phyloP scores from a whole-genome alignment of 257 asterid genomes.

The Ocimum tenuiflorum region DNA sequence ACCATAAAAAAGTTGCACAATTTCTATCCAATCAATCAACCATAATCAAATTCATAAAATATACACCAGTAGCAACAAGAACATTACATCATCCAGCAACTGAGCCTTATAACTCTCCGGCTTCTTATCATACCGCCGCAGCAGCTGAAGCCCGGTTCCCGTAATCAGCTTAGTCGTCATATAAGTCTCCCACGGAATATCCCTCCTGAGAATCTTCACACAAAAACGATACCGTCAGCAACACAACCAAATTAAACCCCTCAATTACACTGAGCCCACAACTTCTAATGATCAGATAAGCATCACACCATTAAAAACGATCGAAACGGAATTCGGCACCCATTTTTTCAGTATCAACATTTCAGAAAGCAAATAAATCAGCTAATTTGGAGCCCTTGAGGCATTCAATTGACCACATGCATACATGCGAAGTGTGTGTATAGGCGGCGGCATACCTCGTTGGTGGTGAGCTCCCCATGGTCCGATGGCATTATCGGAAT shows the following conservation, averaged over 20 bases:
- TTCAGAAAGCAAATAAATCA: neutral
- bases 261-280: neutral
- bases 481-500: constrained; percentile 28
- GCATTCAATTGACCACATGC: neutral
- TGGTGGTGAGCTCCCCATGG: constrained; percentile 52
- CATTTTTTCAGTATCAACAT: constrained; percentile 2
- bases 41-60: constrained; percentile 4
- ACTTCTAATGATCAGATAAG: neutral
- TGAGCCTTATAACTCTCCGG: constrained; percentile 66
- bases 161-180: constrained; percentile 79
- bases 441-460: constrained; percentile 32
- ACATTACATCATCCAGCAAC: constrained; percentile 75
- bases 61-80: constrained; percentile 4
- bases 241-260: neutral
- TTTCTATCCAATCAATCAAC: neutral
- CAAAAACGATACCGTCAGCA: constrained; percentile 7
- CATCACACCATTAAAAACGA: neutral
- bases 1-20: neutral
- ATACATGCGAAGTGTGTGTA: neutral
- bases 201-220: constrained; percentile 68
- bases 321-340: neutral
- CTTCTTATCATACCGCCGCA: constrained; percentile 84
- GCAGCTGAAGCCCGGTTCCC: constrained; percentile 81
- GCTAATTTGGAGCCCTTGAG: constrained; percentile 3
- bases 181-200: constrained; percentile 95